These are phyloP conservation scores for Aspergillus affinis DNA, from an alignment of 495 filamentous ascomycete genomes.

Conservation along the genomic window DNA sequence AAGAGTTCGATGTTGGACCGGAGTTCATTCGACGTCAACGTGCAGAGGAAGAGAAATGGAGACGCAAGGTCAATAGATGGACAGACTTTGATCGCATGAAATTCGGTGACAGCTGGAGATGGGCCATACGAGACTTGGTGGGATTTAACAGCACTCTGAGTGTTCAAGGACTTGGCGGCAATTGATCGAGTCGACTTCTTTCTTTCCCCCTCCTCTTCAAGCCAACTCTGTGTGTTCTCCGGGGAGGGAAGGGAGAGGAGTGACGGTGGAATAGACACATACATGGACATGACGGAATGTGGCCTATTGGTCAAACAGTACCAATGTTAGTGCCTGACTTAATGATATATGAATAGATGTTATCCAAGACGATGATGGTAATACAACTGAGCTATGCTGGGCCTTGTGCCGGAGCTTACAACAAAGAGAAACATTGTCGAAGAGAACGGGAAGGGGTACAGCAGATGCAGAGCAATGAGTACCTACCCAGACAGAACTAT, in stretches of 20 bases:
- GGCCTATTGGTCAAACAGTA: neutral
- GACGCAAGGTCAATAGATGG: conserved; percentile 80
- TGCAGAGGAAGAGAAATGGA: conserved; percentile 90
- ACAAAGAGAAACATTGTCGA: no score
- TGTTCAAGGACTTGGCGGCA: conserved; percentile 16
- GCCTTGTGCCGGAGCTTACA: neutral
- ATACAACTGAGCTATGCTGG: neutral
- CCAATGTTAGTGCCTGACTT: neutral
- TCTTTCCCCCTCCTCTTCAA: neutral
- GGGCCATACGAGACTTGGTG: conserved; percentile 54
- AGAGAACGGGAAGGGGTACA: no score
- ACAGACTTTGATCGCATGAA: conserved; percentile 45
- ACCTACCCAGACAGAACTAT: no score
- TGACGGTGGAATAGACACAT: neutral
- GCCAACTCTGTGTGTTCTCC: no score
- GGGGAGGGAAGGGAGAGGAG: neutral
- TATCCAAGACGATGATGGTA: neutral
- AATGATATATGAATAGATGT: conserved; percentile 1
- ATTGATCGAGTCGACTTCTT: conserved; percentile 10
- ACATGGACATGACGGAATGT: neutral
- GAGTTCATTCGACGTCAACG: conserved; percentile 86
- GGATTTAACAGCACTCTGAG: conserved; percentile 25
- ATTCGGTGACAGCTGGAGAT: conserved; percentile 50
- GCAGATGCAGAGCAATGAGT: no score
- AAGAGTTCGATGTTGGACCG: conserved; percentile 97